phyloP scores from a whole-genome alignment of 306 rosid species.

The Coriaria nepalensis region DNA sequence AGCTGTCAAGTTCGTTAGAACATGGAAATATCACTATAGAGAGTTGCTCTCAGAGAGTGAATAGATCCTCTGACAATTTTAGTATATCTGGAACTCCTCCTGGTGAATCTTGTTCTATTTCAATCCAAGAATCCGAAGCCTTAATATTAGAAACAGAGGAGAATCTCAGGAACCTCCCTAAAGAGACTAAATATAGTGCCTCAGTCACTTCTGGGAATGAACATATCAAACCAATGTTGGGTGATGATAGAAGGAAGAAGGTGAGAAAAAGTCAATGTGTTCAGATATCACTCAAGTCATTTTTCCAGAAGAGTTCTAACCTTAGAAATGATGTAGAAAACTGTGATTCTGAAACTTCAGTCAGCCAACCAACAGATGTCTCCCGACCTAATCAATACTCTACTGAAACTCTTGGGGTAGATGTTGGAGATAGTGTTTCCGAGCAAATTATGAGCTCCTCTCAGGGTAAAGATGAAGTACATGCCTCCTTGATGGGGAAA shows the following conservation, averaged over 20 bases:
- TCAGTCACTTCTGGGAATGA: slow-evolving; percentile 10
- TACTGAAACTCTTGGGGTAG: slow-evolving; percentile 22
- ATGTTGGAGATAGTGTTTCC: slow-evolving; percentile 21
- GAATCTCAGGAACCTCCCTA: slow-evolving; percentile 15
- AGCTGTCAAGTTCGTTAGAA: slow-evolving; percentile 11
- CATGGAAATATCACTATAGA: slow-evolving; percentile 12
- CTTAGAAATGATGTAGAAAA: slow-evolving; percentile 16
- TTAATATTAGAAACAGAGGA: slow-evolving; percentile 16
- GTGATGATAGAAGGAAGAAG: slow-evolving; percentile 41
- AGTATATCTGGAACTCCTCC: slow-evolving; percentile 11
- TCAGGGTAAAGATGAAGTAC: slow-evolving; percentile 27
- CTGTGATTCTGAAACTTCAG: slow-evolving; percentile 16
- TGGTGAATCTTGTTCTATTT: slow-evolving; percentile 20
- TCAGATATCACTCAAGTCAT: slow-evolving; percentile 62
- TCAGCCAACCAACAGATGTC: slow-evolving; percentile 19
- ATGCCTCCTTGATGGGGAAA: slow-evolving; percentile 25
- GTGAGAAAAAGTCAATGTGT: slow-evolving; percentile 43
- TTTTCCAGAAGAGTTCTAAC: slow-evolving; percentile 44
- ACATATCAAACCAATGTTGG: slow-evolving; percentile 14
- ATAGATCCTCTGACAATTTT: slow-evolving; percentile 20
- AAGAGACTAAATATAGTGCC: slow-evolving; percentile 14
- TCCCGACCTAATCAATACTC: slow-evolving; percentile 24
- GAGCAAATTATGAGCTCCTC: slow-evolving; percentile 20
- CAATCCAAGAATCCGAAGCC: slow-evolving; percentile 28
- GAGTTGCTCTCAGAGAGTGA: slow-evolving; percentile 19